Percentiles rank a stretch among this genome's conserved stretches.
These are phyloP conservation scores for Juncus effusus DNA, from an alignment of 176 grass and related monocot genomes.

Conservation along the genomic window DNA sequence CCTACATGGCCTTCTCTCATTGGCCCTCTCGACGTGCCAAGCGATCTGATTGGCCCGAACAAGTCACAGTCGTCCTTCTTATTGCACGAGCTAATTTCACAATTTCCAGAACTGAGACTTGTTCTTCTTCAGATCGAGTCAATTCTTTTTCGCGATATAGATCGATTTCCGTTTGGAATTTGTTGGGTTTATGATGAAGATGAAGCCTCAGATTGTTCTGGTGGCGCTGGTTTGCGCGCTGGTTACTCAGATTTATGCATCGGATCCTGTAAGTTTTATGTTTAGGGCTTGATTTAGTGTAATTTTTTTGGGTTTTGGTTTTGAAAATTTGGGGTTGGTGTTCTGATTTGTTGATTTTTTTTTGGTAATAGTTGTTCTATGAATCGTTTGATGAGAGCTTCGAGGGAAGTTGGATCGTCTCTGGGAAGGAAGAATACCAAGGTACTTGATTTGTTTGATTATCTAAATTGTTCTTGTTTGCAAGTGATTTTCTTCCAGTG, in stretches of 20 bases:
- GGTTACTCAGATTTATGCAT: constrained; percentile 66
- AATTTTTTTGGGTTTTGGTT: not conserved
- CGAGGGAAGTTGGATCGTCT: constrained; percentile 65
- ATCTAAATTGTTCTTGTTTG: not conserved
- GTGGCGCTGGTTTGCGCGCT: constrained; percentile 49
- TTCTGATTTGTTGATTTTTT: constrained; percentile 5
- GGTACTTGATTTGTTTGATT: constrained; percentile 38
- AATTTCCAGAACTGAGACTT: not conserved
- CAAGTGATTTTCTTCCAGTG: not conserved
- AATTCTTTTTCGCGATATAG: not conserved
- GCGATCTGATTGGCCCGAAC: constrained; percentile 33
- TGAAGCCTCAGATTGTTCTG: constrained; percentile 32
- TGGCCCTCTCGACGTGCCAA: constrained; percentile 3
- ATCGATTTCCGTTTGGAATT: constrained; percentile 6
- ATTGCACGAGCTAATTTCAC: constrained; percentile 14
- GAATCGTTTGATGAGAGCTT: constrained; percentile 86
- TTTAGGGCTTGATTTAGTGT: not conserved
- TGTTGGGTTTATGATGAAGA: constrained; percentile 35
- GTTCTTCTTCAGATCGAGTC: not conserved
- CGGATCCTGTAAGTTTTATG: constrained; percentile 58
- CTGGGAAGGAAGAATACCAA: constrained; percentile 70
- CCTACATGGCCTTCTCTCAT: not conserved
- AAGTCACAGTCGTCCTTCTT: constrained; percentile 31
- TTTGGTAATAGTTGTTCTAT: constrained; percentile 64
- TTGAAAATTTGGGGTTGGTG: not conserved